Conservation (phyloP, 495 filamentous ascomycete genomes). For the Daldinia loculata region DNA sequence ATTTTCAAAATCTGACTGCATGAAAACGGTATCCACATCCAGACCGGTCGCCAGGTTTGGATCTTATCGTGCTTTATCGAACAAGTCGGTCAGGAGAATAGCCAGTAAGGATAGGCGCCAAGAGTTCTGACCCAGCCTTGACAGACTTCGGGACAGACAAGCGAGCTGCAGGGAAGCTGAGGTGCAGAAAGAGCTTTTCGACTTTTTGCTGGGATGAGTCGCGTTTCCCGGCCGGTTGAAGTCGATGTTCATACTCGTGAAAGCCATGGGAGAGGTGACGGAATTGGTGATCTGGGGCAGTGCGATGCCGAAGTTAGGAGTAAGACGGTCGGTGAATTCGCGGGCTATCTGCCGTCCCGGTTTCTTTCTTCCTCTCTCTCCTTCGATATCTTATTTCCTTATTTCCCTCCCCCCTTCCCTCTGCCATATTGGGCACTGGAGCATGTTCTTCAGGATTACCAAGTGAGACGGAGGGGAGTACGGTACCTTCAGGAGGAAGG, state of each 20-base stretch:
- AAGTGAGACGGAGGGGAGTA: background rate
- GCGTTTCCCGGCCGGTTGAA: constrained; percentile 35
- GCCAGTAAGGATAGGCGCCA: constrained; percentile 33
- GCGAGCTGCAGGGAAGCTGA: constrained; percentile 41
- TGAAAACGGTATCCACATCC: constrained; percentile 32
- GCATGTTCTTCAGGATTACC: constrained; percentile 11
- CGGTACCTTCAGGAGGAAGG: background rate
- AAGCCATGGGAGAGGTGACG: constrained; percentile 7
- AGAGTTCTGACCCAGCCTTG: constrained; percentile 27
- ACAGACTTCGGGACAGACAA: constrained; percentile 41
- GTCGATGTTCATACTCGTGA: constrained; percentile 26
- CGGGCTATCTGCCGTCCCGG: constrained; percentile 36
- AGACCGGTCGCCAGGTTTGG: constrained; percentile 41
- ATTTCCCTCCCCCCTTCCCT: constrained; percentile 12
- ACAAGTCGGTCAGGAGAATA: constrained; percentile 33
- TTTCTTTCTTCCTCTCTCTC: constrained; percentile 9
- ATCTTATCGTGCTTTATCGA: constrained; percentile 43
- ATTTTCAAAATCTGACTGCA: constrained; percentile 42
- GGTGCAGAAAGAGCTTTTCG: constrained; percentile 33
- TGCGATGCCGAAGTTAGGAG: constrained; percentile 35
- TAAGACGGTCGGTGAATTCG: constrained; percentile 28
- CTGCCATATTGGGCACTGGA: constrained; percentile 18
- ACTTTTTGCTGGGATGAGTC: constrained; percentile 24
- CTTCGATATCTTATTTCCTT: constrained; percentile 25
- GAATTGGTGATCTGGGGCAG: constrained; percentile 18